Conservation (phyloP, 495 filamentous ascomycete genomes). For the Tuber indicum region DNA sequence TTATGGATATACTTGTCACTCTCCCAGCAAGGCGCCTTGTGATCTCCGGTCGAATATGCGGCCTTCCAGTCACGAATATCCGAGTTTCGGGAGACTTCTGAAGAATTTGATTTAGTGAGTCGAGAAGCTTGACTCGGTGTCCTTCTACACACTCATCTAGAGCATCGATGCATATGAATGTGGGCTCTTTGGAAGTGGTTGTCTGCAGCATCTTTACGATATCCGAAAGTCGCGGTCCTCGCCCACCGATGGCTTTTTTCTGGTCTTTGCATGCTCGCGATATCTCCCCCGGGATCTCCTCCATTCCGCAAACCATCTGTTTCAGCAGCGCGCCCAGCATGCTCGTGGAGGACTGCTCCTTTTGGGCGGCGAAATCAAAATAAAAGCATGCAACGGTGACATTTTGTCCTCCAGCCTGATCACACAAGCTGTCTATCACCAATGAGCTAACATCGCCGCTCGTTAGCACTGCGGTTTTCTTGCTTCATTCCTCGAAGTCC, state of each 20-base stretch:
- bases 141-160: not conserved
- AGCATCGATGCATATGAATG: not conserved
- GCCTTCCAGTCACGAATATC: not conserved
- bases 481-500: no score
- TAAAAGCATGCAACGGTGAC: no score
- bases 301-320: not conserved
- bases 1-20: not conserved
- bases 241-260: not conserved
- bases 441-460: no score
- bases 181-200: not conserved
- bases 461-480: no score
- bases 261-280: not conserved
- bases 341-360: not conserved
- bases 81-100: not conserved
- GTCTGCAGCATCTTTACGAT: not conserved
- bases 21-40: not conserved
- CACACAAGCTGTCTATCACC: no score
- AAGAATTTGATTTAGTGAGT: not conserved
- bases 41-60: not conserved
- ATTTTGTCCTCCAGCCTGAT: no score
- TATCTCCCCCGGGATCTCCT: not conserved
- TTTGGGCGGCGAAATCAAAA: not conserved
- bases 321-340: not conserved
- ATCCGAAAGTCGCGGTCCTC: not conserved
- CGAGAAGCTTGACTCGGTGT: not conserved